Evolutionary conservation across 1,284 basidiomycete species (phyloP), one percentile per base, ranked within the genome.

Genomic region (Puccinia polysora): DNA sequence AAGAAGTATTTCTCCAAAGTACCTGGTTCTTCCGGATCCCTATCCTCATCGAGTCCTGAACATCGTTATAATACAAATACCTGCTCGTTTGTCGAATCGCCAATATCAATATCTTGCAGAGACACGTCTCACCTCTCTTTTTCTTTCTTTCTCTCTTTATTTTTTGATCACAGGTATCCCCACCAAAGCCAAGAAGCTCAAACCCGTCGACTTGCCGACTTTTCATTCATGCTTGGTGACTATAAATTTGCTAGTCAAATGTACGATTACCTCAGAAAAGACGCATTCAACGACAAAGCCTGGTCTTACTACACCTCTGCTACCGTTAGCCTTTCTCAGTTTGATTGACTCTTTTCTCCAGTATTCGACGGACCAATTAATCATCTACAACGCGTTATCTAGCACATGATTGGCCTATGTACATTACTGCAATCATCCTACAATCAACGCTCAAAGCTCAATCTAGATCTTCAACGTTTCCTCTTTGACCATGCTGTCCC

Each of bases 171-270:
- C 69, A 81, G 81, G 75, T 85, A 84, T 75, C 81, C 82, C 0
- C 78, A 78, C 56, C 76, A 75, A 23, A 77, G 83, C 0, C 78
- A 81, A 32, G 82, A 83, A 74, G 80, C 82, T 0, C 79, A 83
- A 30, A 81, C 83, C 0, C 78, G 84, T 6, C 80, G 95, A n/a
- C 82, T 98, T 1, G 95, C 93, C 8, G 96, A 99, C 79, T 94
- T 97, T 80, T 88, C 92, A 1, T 96, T 96, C 59, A 88, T 95
- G 76, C 82, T 97, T 0, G 88, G 91, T 0, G 95, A 98, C 81
- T 87, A 88, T 79, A 91, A 90, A 75, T 84, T 95, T 47, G 95
- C 95, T 0, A 83, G 86, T 0, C 81, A 82, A 15, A 87, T 95
- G 25, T 98, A 94, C 88, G 95, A 97, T 76, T 82, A 87, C 1